Base-by-base conservation (phyloP, 2,329 filamentous ascomycete species). In the Leptographium lundbergii region DNA sequence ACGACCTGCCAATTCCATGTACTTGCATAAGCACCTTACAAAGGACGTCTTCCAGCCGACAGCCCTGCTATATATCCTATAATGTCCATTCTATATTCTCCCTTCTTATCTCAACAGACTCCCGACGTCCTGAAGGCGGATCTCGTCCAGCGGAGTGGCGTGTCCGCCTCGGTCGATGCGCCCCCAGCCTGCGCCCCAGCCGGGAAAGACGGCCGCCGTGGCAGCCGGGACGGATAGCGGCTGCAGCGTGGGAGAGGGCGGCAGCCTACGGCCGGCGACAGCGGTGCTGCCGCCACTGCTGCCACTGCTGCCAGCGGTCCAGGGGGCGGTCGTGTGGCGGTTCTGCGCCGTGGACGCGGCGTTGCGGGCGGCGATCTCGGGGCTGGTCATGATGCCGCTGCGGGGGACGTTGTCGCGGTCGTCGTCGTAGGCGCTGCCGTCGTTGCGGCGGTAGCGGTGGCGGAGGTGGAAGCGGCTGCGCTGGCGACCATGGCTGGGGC, bases 341-440 rank as follows among this genome's bases (percentile, higher is more conserved):
- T 32, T 52, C 4, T 27, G 51, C 4, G 36, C 27, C 7, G 25
- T 17, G 1, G 57, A 57, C 25, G 57, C n/a, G 29, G 36, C 67
- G 24, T 66, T 57, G 57, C 63, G 69, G 52, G 63, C 67, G 14
- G 66, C 66, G 7, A 73, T 59, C 54, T 76, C 72, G 1, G 75
- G 74, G 4, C 71, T 74, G 1, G 72, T 72, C 73, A 75, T 76
- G 62, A 75, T 77, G 13, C 73, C 74, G 24, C 71, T 63, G 13
- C 69, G 69, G 9, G 69, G 67, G 4, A 65, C 65, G 42, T 70
- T 69, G 54, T 76, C 76, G 34, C 69, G 68, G 62, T 79, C 79
- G 0, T 77, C 77, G 1, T 77, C 78, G 0, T 77, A 74, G 48
- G 72, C 72, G 1, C 76, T 77, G n/a, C 75, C 76, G 3, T 62